Conservation (phyloP, 2,329 filamentous ascomycete species). For the Xylaria arbuscula region DNA sequence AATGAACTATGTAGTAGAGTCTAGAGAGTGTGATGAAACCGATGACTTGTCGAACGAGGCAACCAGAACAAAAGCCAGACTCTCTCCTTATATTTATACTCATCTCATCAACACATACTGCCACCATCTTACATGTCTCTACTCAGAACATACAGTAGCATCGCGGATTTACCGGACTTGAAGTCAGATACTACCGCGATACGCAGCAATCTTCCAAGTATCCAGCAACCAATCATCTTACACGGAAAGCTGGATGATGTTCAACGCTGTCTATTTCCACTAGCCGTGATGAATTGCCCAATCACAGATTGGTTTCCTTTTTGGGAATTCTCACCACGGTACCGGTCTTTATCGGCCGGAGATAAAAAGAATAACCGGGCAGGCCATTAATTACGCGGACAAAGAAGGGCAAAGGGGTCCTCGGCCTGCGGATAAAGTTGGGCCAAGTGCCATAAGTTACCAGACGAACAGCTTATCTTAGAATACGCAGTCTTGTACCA, state of each 20-base stretch:
- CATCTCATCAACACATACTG: background rate
- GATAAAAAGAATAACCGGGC: conserved; percentile 13
- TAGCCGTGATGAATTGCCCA: background rate
- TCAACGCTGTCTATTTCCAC: background rate
- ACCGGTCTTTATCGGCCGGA: background rate
- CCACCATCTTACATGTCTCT: background rate
- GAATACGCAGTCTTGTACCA: too few relatives aligned
- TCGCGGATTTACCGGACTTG: conserved; percentile 36
- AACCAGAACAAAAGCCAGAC: too few relatives aligned
- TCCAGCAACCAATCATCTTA: conserved; percentile 36
- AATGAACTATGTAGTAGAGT: background rate
- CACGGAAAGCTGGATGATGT: conserved; percentile 7
- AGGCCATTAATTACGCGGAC: background rate
- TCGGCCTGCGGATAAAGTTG: background rate
- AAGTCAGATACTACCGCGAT: background rate
- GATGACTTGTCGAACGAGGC: background rate
- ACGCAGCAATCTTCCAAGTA: background rate
- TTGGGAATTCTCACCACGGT: conserved; percentile 7
- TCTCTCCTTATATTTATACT: conserved; percentile 27
- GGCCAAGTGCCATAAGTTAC: background rate
- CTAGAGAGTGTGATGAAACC: background rate
- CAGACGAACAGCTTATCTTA: background rate
- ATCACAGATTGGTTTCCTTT: conserved; percentile 34
- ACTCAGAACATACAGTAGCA: background rate
- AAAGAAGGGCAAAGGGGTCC: background rate